phyloP scores from a whole-genome alignment of 768 basidiomycete genomes.

The Tulasnella sp. region DNA sequence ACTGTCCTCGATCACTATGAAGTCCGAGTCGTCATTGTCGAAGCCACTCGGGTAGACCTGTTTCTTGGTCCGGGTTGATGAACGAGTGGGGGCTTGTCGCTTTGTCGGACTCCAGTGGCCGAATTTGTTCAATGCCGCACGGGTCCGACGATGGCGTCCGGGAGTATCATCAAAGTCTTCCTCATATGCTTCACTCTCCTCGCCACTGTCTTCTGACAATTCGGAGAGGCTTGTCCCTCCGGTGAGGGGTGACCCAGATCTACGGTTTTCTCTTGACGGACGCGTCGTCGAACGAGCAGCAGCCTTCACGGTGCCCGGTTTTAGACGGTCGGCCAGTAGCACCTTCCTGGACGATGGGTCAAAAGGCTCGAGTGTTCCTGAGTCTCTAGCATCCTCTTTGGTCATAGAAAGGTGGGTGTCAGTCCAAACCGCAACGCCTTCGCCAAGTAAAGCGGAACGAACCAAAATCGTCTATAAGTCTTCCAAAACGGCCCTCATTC shows the following conservation, averaged over 20 bases:
- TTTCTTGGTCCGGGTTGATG: slow-evolving; percentile 46
- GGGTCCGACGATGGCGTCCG: neutral
- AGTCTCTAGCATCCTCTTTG: slow-evolving; percentile 48
- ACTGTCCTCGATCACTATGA: slow-evolving; percentile 1
- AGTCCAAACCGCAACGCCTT: neutral
- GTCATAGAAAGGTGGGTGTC: neutral
- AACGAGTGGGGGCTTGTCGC: slow-evolving; percentile 39
- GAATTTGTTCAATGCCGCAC: slow-evolving; percentile 30
- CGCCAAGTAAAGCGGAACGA: slow-evolving; percentile 33
- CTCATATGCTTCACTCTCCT: slow-evolving; percentile 34
- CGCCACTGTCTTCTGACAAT: slow-evolving; percentile 17
- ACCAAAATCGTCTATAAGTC: slow-evolving; percentile 50
- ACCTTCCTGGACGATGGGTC: slow-evolving; percentile 59
- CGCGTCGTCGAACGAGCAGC: neutral
- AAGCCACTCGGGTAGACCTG: neutral
- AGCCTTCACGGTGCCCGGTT: slow-evolving; percentile 28
- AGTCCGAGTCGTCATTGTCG: neutral
- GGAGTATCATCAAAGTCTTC: slow-evolving; percentile 31
- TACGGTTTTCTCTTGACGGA: neutral
- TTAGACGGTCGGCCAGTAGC: slow-evolving; percentile 58
- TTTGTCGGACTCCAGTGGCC: slow-evolving; percentile 22
- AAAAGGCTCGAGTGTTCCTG: slow-evolving; percentile 50
- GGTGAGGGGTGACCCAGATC: neutral
- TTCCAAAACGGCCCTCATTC: slow-evolving; percentile 28
- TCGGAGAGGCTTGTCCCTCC: neutral